Base-by-base conservation (phyloP, 2,329 filamentous ascomycete species). In the Pyricularia sp. region DNA sequence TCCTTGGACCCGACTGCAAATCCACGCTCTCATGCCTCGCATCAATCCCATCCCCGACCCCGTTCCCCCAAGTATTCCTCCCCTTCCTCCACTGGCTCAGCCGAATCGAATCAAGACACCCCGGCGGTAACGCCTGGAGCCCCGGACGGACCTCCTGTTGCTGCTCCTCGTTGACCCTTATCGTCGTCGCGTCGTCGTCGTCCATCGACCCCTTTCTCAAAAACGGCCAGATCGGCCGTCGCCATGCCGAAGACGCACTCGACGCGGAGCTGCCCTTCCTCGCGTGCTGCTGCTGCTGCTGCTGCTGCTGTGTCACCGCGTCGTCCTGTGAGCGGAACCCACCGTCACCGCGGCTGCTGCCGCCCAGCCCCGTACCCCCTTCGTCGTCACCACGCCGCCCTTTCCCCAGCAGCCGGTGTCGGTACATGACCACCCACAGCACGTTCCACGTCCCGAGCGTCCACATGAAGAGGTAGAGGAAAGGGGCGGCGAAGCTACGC, bases 391-490 rank as follows among this genome's bases (percentile, higher is more conserved):
- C 53, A 10, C 53, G n/a, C 53, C 53, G 19, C 49, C 4, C 13
- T 10, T 28, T 28, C 13, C 55, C 22, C 13, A 16, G 55, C 55
- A 59, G 26, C 55, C 19, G 26, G 26, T 59, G 55, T 13, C 55
- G 55, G 64, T 66, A 64, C 57, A 66, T 26, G 16, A 64, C 66
- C 16, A 62, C 60, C 35, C 64, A 63, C 7, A 66, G 55, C 57
- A 66, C 49, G 62, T 66, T 66, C 66, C 66, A 66, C 2, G 64
- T 62, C 31, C 74, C 71, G 63, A 74, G 70, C 28, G 72, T 67
- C 71, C 75, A 77, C 24, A 78, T 68, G 62, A 78, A 73, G 62
- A 73, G 67, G 65, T 78, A 73, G 8, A 76, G 72, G 61, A 76
- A 66, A 9, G 70, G 70, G 9, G 72, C 71, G 2, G 75, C 70